Conservation (phyloP, 768 basidiomycete species). For the Lepiota venenata region DNA sequence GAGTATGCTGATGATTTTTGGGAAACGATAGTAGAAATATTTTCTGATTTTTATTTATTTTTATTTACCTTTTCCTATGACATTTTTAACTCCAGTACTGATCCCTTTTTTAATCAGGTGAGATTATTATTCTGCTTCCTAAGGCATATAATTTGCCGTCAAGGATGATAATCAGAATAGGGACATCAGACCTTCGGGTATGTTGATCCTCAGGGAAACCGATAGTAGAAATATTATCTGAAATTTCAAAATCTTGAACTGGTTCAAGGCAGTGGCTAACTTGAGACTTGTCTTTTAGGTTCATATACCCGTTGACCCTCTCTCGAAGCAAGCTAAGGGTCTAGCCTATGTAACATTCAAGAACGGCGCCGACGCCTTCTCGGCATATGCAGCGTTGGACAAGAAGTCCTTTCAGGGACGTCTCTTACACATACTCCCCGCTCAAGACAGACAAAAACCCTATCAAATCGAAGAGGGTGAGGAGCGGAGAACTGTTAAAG, state of each 20-base stretch:
- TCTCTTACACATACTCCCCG: constrained; percentile 85
- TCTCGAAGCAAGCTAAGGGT: constrained; percentile 46
- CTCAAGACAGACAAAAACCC: constrained; percentile 62
- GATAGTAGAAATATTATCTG: constrained; percentile 55
- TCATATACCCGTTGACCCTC: constrained; percentile 44
- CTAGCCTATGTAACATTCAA: constrained; percentile 49
- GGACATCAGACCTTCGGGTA: constrained; percentile 64
- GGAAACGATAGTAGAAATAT: constrained; percentile 58
- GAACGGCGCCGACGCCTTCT: constrained; percentile 40
- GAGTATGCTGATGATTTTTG: constrained; percentile 35
- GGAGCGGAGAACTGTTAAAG: constrained; percentile 48
- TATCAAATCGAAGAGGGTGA: constrained; percentile 39
- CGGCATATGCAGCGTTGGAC: constrained; percentile 78
- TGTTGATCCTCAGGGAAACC: constrained; percentile 57
- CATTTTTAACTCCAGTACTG: constrained; percentile 14
- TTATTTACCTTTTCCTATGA: constrained; percentile 4
- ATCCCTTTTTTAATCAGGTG: constrained; percentile 32
- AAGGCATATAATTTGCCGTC: background rate
- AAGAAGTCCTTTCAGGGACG: constrained; percentile 88
- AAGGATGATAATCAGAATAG: constrained; percentile 49
- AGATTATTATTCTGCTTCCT: constrained; percentile 17
- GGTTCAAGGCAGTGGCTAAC: background rate
- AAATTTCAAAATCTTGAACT: background rate
- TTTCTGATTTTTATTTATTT: constrained; percentile 38
- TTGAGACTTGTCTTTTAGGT: constrained; percentile 29